Evolutionary conservation across 768 basidiomycete genomes (phyloP).

Genomic region (Mycena pura): DNA sequence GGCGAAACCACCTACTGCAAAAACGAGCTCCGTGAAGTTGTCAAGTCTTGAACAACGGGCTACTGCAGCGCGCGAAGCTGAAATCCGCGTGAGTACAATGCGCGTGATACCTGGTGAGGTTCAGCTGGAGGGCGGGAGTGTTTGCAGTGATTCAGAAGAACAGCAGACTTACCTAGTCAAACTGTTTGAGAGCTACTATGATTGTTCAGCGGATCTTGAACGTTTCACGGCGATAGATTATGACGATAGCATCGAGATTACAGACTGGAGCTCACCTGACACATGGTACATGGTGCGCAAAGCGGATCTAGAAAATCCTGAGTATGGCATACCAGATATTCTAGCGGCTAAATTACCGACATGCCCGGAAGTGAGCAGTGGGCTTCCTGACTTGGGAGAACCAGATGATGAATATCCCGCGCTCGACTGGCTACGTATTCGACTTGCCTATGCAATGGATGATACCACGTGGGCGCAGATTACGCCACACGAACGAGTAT

Average conservation of each 20-base stretch:
- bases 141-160: too few species aligned
- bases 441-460: not conserved
- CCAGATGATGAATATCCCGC: not conserved
- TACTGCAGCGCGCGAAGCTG: not conserved
- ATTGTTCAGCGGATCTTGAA: not conserved
- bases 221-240: slow-evolving; percentile 13
- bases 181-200: slow-evolving; percentile 5
- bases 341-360: not conserved
- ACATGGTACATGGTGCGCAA: not conserved
- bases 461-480: not conserved
- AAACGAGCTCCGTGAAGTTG: not conserved
- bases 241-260: slow-evolving; percentile 5
- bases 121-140: slow-evolving; percentile 7
- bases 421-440: not conserved
- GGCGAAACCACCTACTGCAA: slow-evolving; percentile 20
- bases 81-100: not conserved
- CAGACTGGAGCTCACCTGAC: slow-evolving; percentile 5
- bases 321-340: not conserved
- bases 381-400: not conserved
- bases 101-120: not conserved
- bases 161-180: not conserved
- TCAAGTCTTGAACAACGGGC: not conserved
- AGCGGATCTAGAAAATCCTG: not conserved
- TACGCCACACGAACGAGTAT: not conserved
- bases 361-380: not conserved